phyloP scores from a whole-genome alignment of 495 filamentous ascomycete genomes.

The Cercophora sp. region DNA sequence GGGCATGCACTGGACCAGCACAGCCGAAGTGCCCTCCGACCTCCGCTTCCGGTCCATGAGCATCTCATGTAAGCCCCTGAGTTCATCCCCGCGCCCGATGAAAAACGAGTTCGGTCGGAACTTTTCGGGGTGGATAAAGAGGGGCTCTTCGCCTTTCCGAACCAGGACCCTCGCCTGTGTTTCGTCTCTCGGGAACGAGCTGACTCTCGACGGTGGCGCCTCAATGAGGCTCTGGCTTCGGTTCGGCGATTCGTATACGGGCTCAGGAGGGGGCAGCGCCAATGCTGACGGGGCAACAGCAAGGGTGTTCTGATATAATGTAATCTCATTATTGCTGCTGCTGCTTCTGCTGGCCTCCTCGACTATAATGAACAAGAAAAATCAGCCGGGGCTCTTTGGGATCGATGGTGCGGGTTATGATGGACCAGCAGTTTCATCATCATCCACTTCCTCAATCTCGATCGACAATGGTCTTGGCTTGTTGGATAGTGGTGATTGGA shows the following conservation, averaged over 20 bases:
- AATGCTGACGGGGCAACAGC: constrained; percentile 7
- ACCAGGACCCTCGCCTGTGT: not conserved
- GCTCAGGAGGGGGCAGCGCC: constrained; percentile 1
- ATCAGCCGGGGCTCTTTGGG: constrained; percentile 26
- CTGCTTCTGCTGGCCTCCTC: constrained; percentile 15
- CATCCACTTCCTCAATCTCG: constrained; percentile 15
- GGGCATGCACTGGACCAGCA: constrained; percentile 69
- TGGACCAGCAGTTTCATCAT: not conserved
- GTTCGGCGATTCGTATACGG: not conserved
- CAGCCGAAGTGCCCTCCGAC: constrained; percentile 59
- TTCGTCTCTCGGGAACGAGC: not conserved
- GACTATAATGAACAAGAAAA: constrained; percentile 33
- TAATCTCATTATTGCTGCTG: constrained; percentile 32
- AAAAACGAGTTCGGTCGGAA: constrained; percentile 78
- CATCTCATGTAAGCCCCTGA: constrained; percentile 63
- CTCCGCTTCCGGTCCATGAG: constrained; percentile 62
- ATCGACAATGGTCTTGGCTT: constrained; percentile 1
- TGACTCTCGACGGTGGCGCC: constrained; percentile 1
- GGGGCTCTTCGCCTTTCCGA: constrained; percentile 25
- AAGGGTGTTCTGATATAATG: constrained; percentile 15
- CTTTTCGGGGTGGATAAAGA: constrained; percentile 68
- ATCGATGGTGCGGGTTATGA: not conserved
- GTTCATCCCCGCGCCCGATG: constrained; percentile 67
- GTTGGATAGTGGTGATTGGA: not conserved
- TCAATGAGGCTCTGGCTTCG: not conserved